Evolutionary conservation across 371 early-diverging fungal genomes (phyloP).

Genomic region (Actinomortierella wolfii): DNA sequence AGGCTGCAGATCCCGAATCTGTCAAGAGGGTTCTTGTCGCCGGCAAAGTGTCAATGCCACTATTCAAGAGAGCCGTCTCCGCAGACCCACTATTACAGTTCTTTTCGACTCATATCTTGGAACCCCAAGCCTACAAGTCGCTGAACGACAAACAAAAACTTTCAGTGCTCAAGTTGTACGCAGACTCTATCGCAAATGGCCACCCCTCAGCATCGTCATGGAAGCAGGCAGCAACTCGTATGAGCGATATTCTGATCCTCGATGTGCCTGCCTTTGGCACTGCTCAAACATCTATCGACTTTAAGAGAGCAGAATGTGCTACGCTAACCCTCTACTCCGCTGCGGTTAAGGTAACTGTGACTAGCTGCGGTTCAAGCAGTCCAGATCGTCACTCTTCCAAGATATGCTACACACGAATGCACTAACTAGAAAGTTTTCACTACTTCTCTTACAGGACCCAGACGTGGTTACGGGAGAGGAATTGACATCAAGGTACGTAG

Average conservation of each 20-base stretch:
- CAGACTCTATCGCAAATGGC: constrained; percentile 29
- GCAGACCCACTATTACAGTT: constrained; percentile 31
- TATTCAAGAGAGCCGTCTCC: constrained; percentile 40
- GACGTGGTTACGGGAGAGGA: constrained; percentile 21
- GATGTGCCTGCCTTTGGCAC: not conserved
- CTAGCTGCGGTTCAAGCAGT: no score
- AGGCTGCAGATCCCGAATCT: constrained; percentile 23
- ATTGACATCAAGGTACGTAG: constrained; percentile 20
- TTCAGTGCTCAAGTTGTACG: constrained; percentile 18
- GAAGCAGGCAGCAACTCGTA: constrained; percentile 8
- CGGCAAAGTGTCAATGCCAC: constrained; percentile 27
- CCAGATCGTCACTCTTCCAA: no score
- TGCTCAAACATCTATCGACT: constrained; percentile 3
- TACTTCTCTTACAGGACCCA: constrained; percentile 9
- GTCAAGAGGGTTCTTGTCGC: constrained; percentile 32
- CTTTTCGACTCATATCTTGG: constrained; percentile 16
- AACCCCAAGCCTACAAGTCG: constrained; percentile 7
- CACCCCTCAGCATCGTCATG: constrained; percentile 10
- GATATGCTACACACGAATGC: no score
- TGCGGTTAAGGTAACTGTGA: no score
- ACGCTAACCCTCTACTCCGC: no score
- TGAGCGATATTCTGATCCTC: constrained; percentile 16
- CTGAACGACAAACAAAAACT: constrained; percentile 24
- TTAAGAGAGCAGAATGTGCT: constrained; percentile 24
- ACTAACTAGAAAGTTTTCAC: no score